A percentile compares a stretch with the other conserved stretches of the same genome.
Evolutionary conservation across 2,329 filamentous ascomycete genomes (phyloP).

Genomic region (Periglandula ipomoeae): DNA sequence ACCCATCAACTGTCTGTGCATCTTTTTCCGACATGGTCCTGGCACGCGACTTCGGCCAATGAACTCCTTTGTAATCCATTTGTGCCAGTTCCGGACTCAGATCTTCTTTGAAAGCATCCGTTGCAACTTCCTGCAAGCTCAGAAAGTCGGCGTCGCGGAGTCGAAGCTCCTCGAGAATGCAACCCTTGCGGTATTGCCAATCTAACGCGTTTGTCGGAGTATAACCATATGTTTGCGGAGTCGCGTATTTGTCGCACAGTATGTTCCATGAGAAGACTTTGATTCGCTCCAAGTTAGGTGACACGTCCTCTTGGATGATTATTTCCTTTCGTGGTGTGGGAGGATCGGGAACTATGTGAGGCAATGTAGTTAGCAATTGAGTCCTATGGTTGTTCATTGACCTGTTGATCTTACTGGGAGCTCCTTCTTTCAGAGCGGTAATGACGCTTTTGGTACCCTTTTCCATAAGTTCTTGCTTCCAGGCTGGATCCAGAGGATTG

Average conservation of each 20-base stretch:
- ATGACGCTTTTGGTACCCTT: constrained; percentile 82
- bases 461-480: constrained; percentile 78
- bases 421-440: constrained; percentile 71
- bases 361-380: constrained; percentile 12
- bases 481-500: constrained; percentile 68
- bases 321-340: constrained; percentile 71
- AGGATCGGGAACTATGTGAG: constrained; percentile 57
- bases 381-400: background rate
- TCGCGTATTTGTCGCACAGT: constrained; percentile 88
- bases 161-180: constrained; percentile 75
- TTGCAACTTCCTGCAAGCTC: constrained; percentile 88
- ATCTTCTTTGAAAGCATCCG: constrained; percentile 83
- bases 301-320: constrained; percentile 61
- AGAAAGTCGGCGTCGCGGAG: constrained; percentile 79
- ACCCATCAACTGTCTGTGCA: constrained; percentile 84
- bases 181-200: constrained; percentile 79
- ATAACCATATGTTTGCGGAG: constrained; percentile 77
- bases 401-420: constrained; percentile 55
- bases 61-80: constrained; percentile 86
- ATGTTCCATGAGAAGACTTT: constrained; percentile 93
- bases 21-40: constrained; percentile 89
- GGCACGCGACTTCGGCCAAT: constrained; percentile 82
- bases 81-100: constrained; percentile 81
- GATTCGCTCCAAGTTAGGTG: constrained; percentile 56
- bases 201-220: constrained; percentile 70